These are phyloP conservation scores for Musa beccarii DNA, from an alignment of 176 grass and related monocot genomes.

Conservation along the genomic window DNA sequence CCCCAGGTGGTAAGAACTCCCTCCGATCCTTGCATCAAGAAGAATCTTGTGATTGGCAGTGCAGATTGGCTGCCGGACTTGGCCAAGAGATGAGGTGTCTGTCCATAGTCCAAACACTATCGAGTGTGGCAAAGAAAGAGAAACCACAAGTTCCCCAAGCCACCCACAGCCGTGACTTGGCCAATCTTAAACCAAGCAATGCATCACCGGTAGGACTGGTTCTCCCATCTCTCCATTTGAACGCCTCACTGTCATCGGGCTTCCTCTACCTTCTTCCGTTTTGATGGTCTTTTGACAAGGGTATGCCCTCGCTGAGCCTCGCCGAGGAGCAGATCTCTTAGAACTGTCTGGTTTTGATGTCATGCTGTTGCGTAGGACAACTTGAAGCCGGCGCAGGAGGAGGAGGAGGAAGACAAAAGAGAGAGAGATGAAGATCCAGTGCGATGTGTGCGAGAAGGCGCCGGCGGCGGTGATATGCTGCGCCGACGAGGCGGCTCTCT, in stretches of 20 bases:
- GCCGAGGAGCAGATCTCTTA: too few relatives aligned
- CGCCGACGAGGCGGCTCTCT: constrained; percentile 14
- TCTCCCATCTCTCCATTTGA: neutral
- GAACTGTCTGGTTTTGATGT: neutral
- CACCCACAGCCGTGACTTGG: neutral
- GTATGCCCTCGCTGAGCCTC: too few relatives aligned
- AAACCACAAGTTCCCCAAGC: neutral
- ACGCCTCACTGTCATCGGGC: neutral
- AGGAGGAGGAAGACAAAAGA: too few relatives aligned
- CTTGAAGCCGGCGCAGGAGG: neutral
- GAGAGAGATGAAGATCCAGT: constrained; percentile 14
- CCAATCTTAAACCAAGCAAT: neutral
- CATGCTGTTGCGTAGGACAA: neutral
- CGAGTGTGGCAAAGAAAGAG: neutral
- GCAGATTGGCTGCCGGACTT: too few relatives aligned
- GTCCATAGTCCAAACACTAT: too few relatives aligned
- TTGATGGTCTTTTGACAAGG: too few relatives aligned
- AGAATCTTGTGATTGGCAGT: too few relatives aligned
- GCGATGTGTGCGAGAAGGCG: constrained; percentile 18
- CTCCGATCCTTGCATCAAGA: too few relatives aligned
- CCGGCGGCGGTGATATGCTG: constrained; percentile 9
- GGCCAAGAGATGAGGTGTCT: too few relatives aligned
- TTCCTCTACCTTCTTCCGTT: too few relatives aligned
- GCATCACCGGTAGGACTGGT: neutral
- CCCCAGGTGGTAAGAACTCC: too few relatives aligned